phyloP scores from a whole-genome alignment of 257 asterid genomes.

The Scutellaria baicalensis region DNA sequence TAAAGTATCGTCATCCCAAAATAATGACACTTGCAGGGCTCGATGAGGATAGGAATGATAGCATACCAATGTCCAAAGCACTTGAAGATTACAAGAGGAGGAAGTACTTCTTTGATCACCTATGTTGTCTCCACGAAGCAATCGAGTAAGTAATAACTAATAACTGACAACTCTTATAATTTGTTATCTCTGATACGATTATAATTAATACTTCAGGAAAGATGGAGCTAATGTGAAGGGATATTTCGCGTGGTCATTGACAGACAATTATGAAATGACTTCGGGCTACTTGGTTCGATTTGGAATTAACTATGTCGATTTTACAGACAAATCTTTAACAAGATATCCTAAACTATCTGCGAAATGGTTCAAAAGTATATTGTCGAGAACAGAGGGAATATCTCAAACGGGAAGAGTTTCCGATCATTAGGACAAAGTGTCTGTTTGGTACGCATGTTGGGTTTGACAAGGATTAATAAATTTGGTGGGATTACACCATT shows the following conservation, averaged over 20 bases:
- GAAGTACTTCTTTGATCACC: slow-evolving; percentile 22
- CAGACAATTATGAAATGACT: slow-evolving; percentile 29
- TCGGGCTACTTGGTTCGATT: slow-evolving; percentile 28
- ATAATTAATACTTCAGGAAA: slow-evolving; percentile 21
- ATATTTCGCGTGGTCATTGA: slow-evolving; percentile 34
- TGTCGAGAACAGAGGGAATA: neutral
- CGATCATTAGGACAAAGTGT: too few species aligned
- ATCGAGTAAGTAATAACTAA: slow-evolving; percentile 24
- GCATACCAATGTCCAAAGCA: slow-evolving; percentile 14
- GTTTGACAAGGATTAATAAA: too few species aligned
- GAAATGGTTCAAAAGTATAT: slow-evolving; percentile 27
- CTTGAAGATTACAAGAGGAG: slow-evolving; percentile 30
- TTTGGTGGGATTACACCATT: too few species aligned
- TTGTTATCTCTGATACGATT: too few species aligned
- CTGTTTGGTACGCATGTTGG: too few species aligned
- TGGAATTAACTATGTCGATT: slow-evolving; percentile 36
- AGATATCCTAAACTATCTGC: slow-evolving; percentile 38
- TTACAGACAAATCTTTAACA: neutral
- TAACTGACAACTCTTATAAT: too few species aligned
- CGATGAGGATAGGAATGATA: slow-evolving; percentile 18
- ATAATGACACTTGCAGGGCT: slow-evolving; percentile 14
- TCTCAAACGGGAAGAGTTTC: too few species aligned
- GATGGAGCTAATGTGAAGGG: slow-evolving; percentile 42
- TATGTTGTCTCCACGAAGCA: slow-evolving; percentile 29
- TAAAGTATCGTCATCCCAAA: too few species aligned